A percentile compares a stretch with the other conserved stretches of the same genome.
Conservation (phyloP, 2,329 filamentous ascomycete species). For the Stylonectria norvegica region DNA sequence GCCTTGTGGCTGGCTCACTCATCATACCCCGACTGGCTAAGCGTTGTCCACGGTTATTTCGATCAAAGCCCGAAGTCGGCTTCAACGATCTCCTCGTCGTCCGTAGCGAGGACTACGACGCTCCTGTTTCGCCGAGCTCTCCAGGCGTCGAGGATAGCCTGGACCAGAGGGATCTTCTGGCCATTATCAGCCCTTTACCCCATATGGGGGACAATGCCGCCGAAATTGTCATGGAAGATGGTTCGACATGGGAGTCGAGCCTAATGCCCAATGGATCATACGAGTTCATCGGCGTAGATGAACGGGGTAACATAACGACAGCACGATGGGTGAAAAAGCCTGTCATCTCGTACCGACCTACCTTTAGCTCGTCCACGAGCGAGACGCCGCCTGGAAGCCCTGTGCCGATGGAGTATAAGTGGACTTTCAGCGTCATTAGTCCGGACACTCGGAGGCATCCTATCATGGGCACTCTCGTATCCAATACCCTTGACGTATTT, state of each 20-base stretch:
- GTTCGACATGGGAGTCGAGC: slow-evolving; percentile 55
- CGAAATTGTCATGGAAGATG: slow-evolving; percentile 65
- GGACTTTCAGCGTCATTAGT: slow-evolving; percentile 75
- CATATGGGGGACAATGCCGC: slow-evolving; percentile 48
- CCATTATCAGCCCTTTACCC: slow-evolving; percentile 62
- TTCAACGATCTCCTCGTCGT: slow-evolving; percentile 69
- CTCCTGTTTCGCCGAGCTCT: slow-evolving; percentile 20
- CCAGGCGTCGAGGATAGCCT: slow-evolving; percentile 45
- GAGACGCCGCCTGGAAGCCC: slow-evolving; percentile 23
- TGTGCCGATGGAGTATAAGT: slow-evolving; percentile 49
- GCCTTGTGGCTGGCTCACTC: slow-evolving; percentile 52
- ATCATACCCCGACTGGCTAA: slow-evolving; percentile 58
- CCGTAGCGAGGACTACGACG: slow-evolving; percentile 63
- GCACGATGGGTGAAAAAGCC: slow-evolving; percentile 65
- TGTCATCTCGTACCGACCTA: too few species aligned
- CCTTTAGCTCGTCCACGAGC: slow-evolving; percentile 16
- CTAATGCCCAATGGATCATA: slow-evolving; percentile 56
- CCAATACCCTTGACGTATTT: slow-evolving; percentile 62
- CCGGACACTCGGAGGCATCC: slow-evolving; percentile 67
- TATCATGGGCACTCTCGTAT: slow-evolving; percentile 66
- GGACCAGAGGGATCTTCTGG: slow-evolving; percentile 55
- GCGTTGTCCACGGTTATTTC: slow-evolving; percentile 61
- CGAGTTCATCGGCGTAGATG: slow-evolving; percentile 61
- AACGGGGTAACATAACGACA: slow-evolving; percentile 55
- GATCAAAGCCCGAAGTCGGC: slow-evolving; percentile 60